Evolutionary conservation across 2,329 filamentous ascomycete genomes (phyloP).

Genomic region (Colletotrichum sp.): DNA sequence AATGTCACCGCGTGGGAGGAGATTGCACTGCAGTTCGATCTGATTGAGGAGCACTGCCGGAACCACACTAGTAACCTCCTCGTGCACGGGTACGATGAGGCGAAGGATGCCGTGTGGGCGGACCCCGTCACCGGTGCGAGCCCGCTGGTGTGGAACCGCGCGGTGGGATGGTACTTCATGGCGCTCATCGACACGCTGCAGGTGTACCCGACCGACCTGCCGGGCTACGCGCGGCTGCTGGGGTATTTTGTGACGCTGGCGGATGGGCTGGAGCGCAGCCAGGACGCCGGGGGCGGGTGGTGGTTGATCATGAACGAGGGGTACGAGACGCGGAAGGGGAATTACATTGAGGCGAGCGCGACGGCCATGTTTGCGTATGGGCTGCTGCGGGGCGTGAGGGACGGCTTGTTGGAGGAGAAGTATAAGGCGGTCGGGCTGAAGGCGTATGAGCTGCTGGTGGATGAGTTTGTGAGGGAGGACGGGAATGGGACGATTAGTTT

Average conservation of each 20-base stretch:
- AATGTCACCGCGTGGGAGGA: constrained; percentile 49
- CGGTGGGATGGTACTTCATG: constrained; percentile 60
- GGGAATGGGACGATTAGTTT: constrained; percentile 53
- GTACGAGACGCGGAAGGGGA: constrained; percentile 51
- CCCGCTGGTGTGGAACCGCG: constrained; percentile 58
- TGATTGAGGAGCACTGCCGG: constrained; percentile 47
- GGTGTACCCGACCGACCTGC: constrained; percentile 40
- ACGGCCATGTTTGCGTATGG: constrained; percentile 64
- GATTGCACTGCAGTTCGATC: constrained; percentile 47
- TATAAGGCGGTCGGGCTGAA: constrained; percentile 35
- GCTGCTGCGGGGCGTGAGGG: constrained; percentile 44
- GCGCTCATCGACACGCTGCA: constrained; percentile 56
- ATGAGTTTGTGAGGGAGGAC: constrained; percentile 50
- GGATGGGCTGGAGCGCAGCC: constrained; percentile 43
- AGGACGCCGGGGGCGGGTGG: constrained; percentile 56
- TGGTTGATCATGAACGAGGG: constrained; percentile 61
- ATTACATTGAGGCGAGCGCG: constrained; percentile 66
- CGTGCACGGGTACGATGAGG: constrained; percentile 60
- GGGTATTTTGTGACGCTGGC: constrained; percentile 46
- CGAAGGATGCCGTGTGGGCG: constrained; percentile 55
- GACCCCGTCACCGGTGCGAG: constrained; percentile 52
- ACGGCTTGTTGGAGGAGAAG: constrained; percentile 41
- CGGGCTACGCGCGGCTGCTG: constrained; percentile 38
- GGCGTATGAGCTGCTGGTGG: constrained; percentile 39
- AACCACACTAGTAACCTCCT: constrained; percentile 46